Conservation (phyloP, 148 eudicot species). For the Agrostemma githago region DNA sequence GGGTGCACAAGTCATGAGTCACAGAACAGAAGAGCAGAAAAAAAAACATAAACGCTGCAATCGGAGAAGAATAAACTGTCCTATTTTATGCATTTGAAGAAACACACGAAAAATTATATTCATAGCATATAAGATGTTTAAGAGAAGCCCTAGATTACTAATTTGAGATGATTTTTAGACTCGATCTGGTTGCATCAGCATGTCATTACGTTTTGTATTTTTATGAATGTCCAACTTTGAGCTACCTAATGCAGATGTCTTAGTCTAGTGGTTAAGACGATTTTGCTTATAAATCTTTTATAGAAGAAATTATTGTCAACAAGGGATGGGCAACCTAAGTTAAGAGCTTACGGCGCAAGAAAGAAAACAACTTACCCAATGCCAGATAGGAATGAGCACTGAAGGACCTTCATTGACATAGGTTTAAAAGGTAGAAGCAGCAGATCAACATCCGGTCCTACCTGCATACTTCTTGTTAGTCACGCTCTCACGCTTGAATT, state of each 20-base stretch:
- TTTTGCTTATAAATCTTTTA: too few relatives aligned
- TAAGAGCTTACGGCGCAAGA: not conserved
- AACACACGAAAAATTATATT: not conserved
- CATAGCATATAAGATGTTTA: not conserved
- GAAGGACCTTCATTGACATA: conserved; percentile 69
- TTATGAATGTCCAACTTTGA: too few relatives aligned
- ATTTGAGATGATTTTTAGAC: too few relatives aligned
- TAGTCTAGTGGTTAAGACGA: too few relatives aligned
- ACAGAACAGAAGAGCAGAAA: not conserved
- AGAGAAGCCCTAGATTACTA: too few relatives aligned
- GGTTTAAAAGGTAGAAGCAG: conserved; percentile 81
- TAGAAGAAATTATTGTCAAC: too few relatives aligned
- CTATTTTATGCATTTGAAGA: not conserved
- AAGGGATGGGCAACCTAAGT: not conserved
- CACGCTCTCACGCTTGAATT: not conserved
- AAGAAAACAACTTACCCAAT: conserved; percentile 37
- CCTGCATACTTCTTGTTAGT: conserved; percentile 34
- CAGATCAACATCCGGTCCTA: conserved; percentile 49
- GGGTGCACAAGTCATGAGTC: conserved; percentile 17
- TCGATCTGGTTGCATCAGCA: too few relatives aligned
- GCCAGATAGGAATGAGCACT: conserved; percentile 84
- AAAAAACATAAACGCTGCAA: not conserved
- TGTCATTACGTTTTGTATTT: too few relatives aligned
- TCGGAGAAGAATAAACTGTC: not conserved
- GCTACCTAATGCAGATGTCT: too few relatives aligned